Conservation (phyloP, 2,329 filamentous ascomycete species). For the Ophiocordyceps camponoti-saundersi region DNA sequence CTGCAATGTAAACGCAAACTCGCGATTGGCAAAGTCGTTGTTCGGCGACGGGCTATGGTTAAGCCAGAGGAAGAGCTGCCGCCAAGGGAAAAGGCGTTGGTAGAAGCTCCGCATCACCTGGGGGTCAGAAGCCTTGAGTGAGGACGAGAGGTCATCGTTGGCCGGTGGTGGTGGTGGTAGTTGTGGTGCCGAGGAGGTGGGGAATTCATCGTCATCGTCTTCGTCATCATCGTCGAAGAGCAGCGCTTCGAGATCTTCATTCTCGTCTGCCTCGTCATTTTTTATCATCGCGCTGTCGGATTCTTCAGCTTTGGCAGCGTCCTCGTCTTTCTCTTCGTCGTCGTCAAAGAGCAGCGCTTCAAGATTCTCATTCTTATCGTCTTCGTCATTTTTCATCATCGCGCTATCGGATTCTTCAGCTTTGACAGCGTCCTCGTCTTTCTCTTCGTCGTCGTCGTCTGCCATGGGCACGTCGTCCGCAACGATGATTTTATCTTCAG, state of each 20-base stretch:
- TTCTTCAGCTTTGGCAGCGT: not conserved
- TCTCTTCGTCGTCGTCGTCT: not conserved
- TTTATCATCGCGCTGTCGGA: not conserved
- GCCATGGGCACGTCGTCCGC: not conserved
- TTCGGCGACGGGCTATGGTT: constrained; percentile 81
- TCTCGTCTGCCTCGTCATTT: constrained; percentile 7
- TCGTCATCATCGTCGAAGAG: constrained; percentile 43
- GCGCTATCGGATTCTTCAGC: not conserved
- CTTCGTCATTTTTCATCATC: not conserved
- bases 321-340: constrained; percentile 29
- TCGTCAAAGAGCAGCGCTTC: constrained; percentile 42
- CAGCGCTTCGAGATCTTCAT: constrained; percentile 39
- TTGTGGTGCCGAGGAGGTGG: constrained; percentile 21
- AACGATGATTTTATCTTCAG: not conserved
- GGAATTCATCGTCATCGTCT: constrained; percentile 7
- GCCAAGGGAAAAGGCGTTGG: constrained; percentile 86
- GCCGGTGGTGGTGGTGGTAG: constrained; percentile 15
- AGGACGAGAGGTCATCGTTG: not conserved
- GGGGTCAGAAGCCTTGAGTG: constrained; percentile 46
- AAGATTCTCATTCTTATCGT: constrained; percentile 27
- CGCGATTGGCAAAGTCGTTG: constrained; percentile 78
- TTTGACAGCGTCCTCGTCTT: not conserved
- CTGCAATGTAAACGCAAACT: constrained; percentile 90
- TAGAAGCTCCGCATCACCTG: constrained; percentile 90
- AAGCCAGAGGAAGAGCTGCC: constrained; percentile 91